These are phyloP conservation scores for Aleurites moluccanus DNA, from an alignment of 441 rosid genomes.

Conservation along the genomic window DNA sequence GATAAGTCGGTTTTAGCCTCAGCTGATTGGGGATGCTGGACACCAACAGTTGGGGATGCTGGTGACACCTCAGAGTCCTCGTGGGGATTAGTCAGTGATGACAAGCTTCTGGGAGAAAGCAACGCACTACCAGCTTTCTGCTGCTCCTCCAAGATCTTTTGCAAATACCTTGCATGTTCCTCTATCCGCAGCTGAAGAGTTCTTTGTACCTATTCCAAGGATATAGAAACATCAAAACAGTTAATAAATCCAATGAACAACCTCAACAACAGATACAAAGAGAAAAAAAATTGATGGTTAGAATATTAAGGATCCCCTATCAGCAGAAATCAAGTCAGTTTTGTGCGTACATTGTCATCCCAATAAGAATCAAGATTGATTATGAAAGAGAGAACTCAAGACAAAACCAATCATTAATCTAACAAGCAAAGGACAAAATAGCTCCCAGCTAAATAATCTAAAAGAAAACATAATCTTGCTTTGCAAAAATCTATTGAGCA, in stretches of 20 bases:
- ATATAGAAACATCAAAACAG: background rate
- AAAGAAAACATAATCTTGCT: background rate
- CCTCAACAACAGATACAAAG: no score
- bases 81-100: constrained; percentile 32
- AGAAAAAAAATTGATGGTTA: no score
- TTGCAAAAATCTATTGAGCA: background rate
- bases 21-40: constrained; percentile 17
- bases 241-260: no score
- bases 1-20: constrained; percentile 41
- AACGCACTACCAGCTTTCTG: constrained; percentile 57
- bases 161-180: constrained; percentile 80
- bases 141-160: constrained; percentile 78
- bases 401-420: constrained; percentile 9
- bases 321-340: no score
- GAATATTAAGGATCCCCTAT: no score
- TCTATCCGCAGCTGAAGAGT: constrained; percentile 63
- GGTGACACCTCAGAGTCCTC: constrained; percentile 36
- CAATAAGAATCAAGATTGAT: background rate
- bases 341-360: background rate
- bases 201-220: constrained; percentile 56
- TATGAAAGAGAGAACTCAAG: background rate
- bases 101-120: constrained; percentile 38
- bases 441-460: background rate
- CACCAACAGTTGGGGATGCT: constrained; percentile 24
- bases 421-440: background rate